Percentiles rank a stretch among this genome's conserved stretches.
Evolutionary conservation across 2,329 filamentous ascomycete species (phyloP).

Genomic region (Fusarium sp.): DNA sequence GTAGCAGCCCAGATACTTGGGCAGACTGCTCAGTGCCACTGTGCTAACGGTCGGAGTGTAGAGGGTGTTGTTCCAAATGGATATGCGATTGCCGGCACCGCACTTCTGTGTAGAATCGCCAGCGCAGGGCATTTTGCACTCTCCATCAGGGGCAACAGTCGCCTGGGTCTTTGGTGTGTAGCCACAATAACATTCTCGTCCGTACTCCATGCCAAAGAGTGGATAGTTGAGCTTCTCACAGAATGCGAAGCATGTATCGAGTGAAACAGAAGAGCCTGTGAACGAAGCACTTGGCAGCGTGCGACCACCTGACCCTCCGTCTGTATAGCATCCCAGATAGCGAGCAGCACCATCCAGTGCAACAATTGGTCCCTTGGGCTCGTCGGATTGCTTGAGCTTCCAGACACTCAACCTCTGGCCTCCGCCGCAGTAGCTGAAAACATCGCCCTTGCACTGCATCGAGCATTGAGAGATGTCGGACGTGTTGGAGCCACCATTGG

Average conservation of each 20-base stretch:
- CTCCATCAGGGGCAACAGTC: slow-evolving; percentile 29
- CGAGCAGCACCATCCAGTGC: slow-evolving; percentile 29
- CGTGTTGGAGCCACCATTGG: slow-evolving; percentile 26
- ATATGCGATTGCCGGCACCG: slow-evolving; percentile 36
- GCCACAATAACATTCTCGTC: slow-evolving; percentile 40
- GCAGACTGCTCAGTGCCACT: not conserved
- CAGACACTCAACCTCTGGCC: slow-evolving; percentile 42
- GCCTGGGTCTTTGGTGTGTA: slow-evolving; percentile 32
- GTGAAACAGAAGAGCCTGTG: slow-evolving; percentile 32
- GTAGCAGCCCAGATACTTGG: slow-evolving; percentile 35
- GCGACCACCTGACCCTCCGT: slow-evolving; percentile 38
- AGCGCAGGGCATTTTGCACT: slow-evolving; percentile 37
- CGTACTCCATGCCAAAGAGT: slow-evolving; percentile 42
- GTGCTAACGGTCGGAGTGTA: slow-evolving; percentile 12
- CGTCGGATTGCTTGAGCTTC: slow-evolving; percentile 31
- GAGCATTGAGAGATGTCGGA: slow-evolving; percentile 41
- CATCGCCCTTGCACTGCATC: slow-evolving; percentile 44
- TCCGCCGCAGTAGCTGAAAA: slow-evolving; percentile 42
- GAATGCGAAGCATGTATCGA: slow-evolving; percentile 38
- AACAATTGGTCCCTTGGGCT: slow-evolving; percentile 24
- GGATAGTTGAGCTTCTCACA: slow-evolving; percentile 41
- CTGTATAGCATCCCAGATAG: slow-evolving; percentile 40
- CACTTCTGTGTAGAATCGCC: slow-evolving; percentile 34
- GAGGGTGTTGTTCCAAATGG: slow-evolving; percentile 38
- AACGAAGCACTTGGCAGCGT: slow-evolving; percentile 36